Evolutionary conservation across 495 filamentous ascomycete genomes (phyloP), one percentile per base, ranked within the genome.

Genomic region (Aspergillus biplanus): DNA sequence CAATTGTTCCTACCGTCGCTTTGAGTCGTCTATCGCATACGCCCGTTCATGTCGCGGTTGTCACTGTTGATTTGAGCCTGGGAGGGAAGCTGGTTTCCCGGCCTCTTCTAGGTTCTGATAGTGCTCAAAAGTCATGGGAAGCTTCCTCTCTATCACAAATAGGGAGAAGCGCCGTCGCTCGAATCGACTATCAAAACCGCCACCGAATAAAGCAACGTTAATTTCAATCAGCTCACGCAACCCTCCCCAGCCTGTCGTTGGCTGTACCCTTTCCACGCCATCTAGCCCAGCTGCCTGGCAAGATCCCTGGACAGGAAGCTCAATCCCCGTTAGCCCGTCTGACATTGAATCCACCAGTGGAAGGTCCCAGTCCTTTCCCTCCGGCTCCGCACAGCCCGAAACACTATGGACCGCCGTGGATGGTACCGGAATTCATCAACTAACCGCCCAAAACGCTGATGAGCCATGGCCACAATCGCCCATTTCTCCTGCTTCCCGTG

Each of bases 181-280:
- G 31, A 80, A 77, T 37, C 74, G 78, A 34, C 69, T 81, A 50
- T 80, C 79, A 32, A 83, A 83, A 47, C 78, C 80, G 18, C 70
- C 73, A 27, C 73, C 74, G 12, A 77, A 72, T 52, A 68, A 66
- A 21, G 63, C 72, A 42, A 52, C 56, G 3, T 31, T 68, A 59
- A 16, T 15, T 57, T 47, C 50, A 47, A 7, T 66, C 52, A 64
- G 35, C 56, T 54, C 56, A 62, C 31, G 48, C 56, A 55, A 54
- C 33, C 53, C 65, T n/a, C 48, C 35, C 65, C 67, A 52, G 47
- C 53, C 50, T 27, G 21, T 27, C 15, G 52, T 55, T 52, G 31
- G 31, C 33, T 52, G 55, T 11, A 48, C 33, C 44, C 63, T 67
- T 18, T 55, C 64, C 21, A 33, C 48, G 34, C 57, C 64, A 18